Percentiles rank a stretch among this genome's conserved stretches.
These are phyloP conservation scores for Boechera retrofracta DNA, from an alignment of 345 rosid genomes.

Conservation along the genomic window DNA sequence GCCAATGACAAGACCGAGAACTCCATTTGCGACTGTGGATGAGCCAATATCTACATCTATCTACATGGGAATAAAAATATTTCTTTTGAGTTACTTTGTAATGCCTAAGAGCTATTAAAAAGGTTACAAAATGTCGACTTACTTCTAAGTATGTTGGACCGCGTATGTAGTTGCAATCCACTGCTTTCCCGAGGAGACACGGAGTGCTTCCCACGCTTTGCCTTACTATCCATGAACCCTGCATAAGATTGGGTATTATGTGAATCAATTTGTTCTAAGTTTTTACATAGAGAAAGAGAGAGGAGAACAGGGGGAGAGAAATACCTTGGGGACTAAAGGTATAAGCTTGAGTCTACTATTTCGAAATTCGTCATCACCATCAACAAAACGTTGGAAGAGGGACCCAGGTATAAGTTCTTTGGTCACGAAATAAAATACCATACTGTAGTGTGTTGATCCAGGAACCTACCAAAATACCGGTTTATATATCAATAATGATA, in stretches of 20 bases:
- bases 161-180: constrained; percentile 94
- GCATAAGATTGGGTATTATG: constrained; percentile 20
- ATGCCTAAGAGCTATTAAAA: too few species aligned
- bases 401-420: constrained; percentile 72
- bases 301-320: background rate
- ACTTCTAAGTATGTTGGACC: constrained; percentile 87
- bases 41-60: constrained; percentile 97
- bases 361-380: constrained; percentile 98
- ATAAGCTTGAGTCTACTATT: constrained; percentile 97
- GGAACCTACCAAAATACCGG: constrained; percentile 66
- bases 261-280: background rate
- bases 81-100: background rate
- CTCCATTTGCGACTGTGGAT: constrained; percentile 98
- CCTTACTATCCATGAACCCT: constrained; percentile 99
- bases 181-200: constrained; percentile 93
- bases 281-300: background rate
- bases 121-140: constrained; percentile 19
- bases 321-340: constrained; percentile 94
- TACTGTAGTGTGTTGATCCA: constrained; percentile 93
- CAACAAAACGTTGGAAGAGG: constrained; percentile 91
- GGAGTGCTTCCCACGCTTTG: constrained; percentile 99
- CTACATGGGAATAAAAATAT: constrained; percentile 45
- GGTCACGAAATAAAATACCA: constrained; percentile 91
- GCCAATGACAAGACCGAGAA: constrained; percentile 95
- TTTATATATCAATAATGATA: constrained; percentile 1